These are phyloP conservation scores for Botrytis deweyae DNA, from an alignment of 2,329 filamentous ascomycete species.

Conservation along the genomic window DNA sequence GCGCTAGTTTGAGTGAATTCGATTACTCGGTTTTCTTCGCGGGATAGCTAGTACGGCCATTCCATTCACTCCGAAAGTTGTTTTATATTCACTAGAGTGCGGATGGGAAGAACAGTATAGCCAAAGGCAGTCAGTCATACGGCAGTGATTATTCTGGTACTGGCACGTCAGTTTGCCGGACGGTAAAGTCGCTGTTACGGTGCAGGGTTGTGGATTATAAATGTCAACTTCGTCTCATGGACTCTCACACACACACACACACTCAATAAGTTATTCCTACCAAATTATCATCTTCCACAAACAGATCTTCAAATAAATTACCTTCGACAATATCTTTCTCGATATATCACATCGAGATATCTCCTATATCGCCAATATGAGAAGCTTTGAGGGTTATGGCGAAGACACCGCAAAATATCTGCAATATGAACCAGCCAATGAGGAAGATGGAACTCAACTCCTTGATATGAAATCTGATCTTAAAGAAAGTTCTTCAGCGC, in stretches of 20 bases:
- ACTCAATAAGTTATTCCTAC: background rate
- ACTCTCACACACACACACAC: background rate
- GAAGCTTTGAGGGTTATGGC: background rate
- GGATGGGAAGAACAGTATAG: background rate
- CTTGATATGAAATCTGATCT: background rate
- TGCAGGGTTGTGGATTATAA: background rate
- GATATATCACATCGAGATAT: too few species aligned
- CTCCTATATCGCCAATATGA: background rate
- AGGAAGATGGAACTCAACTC: background rate
- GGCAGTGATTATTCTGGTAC: background rate
- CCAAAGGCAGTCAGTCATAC: background rate
- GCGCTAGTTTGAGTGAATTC: too few species aligned
- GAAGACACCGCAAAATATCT: background rate
- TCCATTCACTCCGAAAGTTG: background rate
- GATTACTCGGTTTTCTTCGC: background rate
- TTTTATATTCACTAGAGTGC: background rate
- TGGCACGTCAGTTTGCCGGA: background rate
- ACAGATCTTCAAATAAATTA: background rate
- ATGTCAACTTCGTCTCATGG: background rate
- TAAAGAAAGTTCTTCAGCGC: background rate
- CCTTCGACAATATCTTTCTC: background rate
- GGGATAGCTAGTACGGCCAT: background rate
- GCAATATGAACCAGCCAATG: background rate
- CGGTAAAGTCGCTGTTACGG: rapidly evolving
- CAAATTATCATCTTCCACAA: background rate